Conservation (phyloP, 441 rosid genomes). For the California macrophylla region DNA sequence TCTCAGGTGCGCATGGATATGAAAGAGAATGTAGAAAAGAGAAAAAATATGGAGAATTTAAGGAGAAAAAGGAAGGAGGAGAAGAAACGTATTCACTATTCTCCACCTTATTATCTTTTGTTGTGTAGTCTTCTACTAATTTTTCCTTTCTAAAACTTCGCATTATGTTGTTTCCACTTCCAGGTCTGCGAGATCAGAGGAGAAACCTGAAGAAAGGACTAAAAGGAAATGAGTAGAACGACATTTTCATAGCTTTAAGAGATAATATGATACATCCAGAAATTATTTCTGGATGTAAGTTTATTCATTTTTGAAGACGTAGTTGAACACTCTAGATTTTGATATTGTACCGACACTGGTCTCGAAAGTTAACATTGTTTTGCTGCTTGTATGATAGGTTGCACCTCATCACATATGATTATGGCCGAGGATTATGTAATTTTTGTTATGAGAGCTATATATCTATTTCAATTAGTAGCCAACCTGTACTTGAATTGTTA, state of each 20-base stretch:
- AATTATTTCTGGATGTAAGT: background rate
- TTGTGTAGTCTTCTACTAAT: background rate
- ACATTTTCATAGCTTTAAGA: background rate
- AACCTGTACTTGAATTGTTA: too few relatives aligned
- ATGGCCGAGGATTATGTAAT: too few relatives aligned
- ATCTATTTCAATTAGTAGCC: too few relatives aligned
- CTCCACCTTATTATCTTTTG: background rate
- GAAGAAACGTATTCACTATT: conserved; percentile 46
- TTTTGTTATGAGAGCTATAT: too few relatives aligned
- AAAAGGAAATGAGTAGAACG: conserved; percentile 21
- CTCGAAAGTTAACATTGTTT: too few relatives aligned
- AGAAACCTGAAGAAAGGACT: conserved; percentile 50
- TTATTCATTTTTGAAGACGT: background rate
- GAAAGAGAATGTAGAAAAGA: conserved; percentile 48
- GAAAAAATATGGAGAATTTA: conserved; percentile 34
- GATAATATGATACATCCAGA: background rate
- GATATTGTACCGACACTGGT: background rate
- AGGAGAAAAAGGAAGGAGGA: conserved; percentile 70
- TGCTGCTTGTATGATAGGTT: too few relatives aligned
- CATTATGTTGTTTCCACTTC: background rate
- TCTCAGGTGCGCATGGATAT: conserved; percentile 41
- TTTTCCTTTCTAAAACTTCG: background rate
- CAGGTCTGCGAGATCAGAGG: conserved; percentile 70
- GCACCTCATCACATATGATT: too few relatives aligned
- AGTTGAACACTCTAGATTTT: background rate